These are phyloP conservation scores for Pichia scutulata DNA, from an alignment of 805 yeast species.

Conservation along the genomic window DNA sequence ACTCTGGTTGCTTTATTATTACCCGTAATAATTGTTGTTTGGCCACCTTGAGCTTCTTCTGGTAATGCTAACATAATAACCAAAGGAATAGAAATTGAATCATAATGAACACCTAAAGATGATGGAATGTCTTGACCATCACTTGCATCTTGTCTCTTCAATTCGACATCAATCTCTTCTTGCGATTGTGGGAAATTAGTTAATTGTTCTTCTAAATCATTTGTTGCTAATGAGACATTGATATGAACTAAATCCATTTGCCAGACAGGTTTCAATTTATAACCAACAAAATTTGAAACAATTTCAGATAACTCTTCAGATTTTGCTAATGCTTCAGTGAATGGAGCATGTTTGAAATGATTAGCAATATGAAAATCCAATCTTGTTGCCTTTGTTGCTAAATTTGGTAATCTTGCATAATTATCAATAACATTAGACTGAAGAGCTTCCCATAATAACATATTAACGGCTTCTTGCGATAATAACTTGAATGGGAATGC, in stretches of 20 bases:
- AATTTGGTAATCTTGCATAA: conserved; percentile 33
- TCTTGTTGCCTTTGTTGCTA: conserved; percentile 25
- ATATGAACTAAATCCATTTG: conserved; percentile 47
- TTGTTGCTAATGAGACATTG: conserved; percentile 36
- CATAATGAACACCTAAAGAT: conserved; percentile 41
- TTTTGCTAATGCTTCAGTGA: conserved; percentile 42
- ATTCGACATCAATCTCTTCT: conserved; percentile 13
- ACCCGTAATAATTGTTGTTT: conserved; percentile 40
- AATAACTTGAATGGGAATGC: conserved; percentile 52
- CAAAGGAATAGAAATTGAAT: conserved; percentile 40
- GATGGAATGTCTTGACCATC: conserved; percentile 35
- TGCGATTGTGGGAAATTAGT: conserved; percentile 8
- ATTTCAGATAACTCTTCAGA: conserved; percentile 44
- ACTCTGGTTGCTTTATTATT: conserved; percentile 25
- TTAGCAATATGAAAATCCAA: conserved; percentile 44
- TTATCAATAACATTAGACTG: conserved; percentile 34
- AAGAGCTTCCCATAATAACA: conserved; percentile 46
- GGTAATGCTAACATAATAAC: conserved; percentile 43
- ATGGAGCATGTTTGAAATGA: conserved; percentile 35
- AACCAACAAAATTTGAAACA: conserved; percentile 42
- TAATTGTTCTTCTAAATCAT: conserved; percentile 13
- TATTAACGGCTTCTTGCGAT: conserved; percentile 48
- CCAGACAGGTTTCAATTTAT: conserved; percentile 37
- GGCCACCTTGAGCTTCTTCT: conserved; percentile 42
- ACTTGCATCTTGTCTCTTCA: conserved; percentile 13